phyloP scores from a whole-genome alignment of 2,329 filamentous ascomycete genomes.

The Fusarium clavum region DNA sequence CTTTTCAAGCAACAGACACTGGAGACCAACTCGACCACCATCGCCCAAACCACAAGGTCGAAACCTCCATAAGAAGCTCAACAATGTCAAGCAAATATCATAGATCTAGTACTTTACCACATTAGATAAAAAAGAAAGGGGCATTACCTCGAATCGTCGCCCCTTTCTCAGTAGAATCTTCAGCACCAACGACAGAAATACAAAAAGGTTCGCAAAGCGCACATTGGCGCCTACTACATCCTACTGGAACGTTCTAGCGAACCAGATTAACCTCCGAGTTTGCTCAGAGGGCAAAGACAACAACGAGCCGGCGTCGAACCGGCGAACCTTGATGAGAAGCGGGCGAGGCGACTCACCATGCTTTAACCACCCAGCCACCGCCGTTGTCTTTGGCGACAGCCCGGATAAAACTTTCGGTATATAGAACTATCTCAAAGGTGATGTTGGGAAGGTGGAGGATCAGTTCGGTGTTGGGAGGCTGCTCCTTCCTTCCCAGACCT shows the following conservation, averaged over 20 bases:
- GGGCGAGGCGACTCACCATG: neutral
- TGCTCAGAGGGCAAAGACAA: neutral
- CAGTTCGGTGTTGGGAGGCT: accelerated
- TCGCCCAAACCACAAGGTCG: neutral
- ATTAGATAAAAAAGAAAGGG: accelerated
- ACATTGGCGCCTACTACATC: constrained; percentile 22
- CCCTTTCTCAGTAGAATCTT: neutral
- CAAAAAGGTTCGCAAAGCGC: constrained; percentile 27
- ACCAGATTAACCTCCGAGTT: constrained; percentile 8
- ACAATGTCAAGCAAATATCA: accelerated
- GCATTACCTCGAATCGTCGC: accelerated
- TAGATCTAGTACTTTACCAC: accelerated
- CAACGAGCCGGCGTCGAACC: constrained; percentile 9
- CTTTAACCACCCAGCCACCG: constrained; percentile 19
- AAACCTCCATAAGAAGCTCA: accelerated
- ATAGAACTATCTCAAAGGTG: neutral
- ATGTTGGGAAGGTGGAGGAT: neutral
- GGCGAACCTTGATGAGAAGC: neutral
- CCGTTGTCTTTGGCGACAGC: neutral
- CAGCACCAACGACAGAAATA: neutral
- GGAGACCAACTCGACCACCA: neutral
- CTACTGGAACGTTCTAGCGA: constrained; percentile 13
- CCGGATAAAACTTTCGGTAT: neutral
- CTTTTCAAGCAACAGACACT: neutral
- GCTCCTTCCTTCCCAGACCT: neutral